Conservation (phyloP, 495 filamentous ascomycete species). For the Lophiostoma macrostomum region DNA sequence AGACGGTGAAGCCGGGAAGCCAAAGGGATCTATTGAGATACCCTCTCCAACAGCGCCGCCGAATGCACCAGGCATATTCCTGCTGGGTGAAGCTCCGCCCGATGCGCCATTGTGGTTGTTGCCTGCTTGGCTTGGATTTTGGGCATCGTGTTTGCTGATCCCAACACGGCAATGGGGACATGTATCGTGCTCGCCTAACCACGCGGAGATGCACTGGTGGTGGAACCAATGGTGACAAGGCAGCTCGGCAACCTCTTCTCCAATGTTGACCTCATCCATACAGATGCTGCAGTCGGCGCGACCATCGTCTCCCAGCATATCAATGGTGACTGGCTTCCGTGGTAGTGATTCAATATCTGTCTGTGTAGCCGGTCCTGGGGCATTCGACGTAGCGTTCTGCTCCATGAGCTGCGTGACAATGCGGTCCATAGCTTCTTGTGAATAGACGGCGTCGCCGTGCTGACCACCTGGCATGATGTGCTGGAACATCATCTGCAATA, state of each 20-base stretch:
- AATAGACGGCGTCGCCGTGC: conserved; percentile 83
- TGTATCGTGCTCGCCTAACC: conserved; percentile 84
- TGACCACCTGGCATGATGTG: conserved; percentile 58
- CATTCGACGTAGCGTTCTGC: conserved; percentile 67
- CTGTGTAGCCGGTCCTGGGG: conserved; percentile 75
- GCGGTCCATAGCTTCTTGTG: conserved; percentile 84
- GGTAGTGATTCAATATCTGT: conserved; percentile 71
- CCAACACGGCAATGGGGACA: conserved; percentile 83
- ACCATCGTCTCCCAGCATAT: conserved; percentile 63
- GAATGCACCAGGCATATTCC: conserved; percentile 27
- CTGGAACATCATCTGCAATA: conserved; percentile 44
- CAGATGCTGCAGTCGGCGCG: conserved; percentile 86
- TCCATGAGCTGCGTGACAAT: conserved; percentile 88
- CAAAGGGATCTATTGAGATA: conserved; percentile 21
- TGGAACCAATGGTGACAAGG: conserved; percentile 96
- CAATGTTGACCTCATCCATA: conserved; percentile 77
- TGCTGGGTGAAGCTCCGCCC: not conserved
- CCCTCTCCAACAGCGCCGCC: conserved; percentile 10
- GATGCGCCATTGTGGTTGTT: not conserved
- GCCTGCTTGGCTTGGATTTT: not conserved
- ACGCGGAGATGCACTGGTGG: conserved; percentile 68
- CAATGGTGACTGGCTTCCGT: conserved; percentile 58
- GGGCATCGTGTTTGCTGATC: conserved; percentile 45
- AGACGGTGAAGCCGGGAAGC: not conserved
- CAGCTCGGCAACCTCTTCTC: conserved; percentile 71